Base-by-base conservation (phyloP, 164 flowering plant species). In the Vitis rotundifolia region DNA sequence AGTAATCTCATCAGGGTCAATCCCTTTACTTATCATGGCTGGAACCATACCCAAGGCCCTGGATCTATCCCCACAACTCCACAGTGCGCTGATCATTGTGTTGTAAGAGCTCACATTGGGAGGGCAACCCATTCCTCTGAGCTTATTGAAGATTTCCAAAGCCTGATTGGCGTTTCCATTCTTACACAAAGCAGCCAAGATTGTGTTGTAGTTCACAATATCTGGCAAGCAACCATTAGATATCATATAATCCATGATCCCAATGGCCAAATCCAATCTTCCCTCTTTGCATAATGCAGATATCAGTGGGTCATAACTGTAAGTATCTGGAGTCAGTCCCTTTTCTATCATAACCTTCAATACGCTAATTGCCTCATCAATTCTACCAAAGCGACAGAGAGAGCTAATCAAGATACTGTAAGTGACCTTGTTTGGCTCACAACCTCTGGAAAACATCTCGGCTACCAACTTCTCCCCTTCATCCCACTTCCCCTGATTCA, bases 271-370 rank as follows among this genome's bases (percentile, higher is more conserved):
- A 75, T 88, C 93, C 71, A 93, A 49, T 62, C 75, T 86, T 11
- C 96, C 91, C 37, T 83, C 88, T 81, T 77, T 89, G 81, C 94
- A 91, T 56, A 90, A 83, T 3, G 91, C 86, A 18, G 92, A 80
- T 66, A 92, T 81, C 80, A 92, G 72, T 0, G 93, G 93, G 71
- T 91, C 94, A 72, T 84, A 91, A 63, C 91, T 85, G 66, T 83
- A 86, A 58, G 82, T 70, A 76, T 91, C 93, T 0, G 98, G 98
- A 3, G 75, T 76, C 18, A 89, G 61, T 12, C 93, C 97, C 49
- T 76, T 81, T 11, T 84, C 86, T 75, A 79, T 79, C 92, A 91
- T 91, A 18, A 75, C 68, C 74, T 84, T 85, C 78, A 93, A 70
- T 54, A 89, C 72, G 55, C 68, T 73, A 3, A 87, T 58, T 0